A percentile compares a stretch with the other conserved stretches of the same genome.
Conservation (phyloP, 176 grass and related monocot genomes). For the Aechmea fasciata region DNA sequence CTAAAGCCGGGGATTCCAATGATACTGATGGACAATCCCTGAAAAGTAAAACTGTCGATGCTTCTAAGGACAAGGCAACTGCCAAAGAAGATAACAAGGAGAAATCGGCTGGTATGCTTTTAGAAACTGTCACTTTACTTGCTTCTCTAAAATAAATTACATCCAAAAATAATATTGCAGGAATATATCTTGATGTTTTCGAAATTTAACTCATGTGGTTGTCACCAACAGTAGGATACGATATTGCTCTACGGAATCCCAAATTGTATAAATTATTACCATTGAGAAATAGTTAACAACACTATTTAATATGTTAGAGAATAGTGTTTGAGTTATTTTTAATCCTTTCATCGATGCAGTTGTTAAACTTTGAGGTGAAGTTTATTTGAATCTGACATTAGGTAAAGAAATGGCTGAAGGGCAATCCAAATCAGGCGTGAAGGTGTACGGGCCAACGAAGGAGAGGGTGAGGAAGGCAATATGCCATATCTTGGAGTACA, state of each 20-base stretch:
- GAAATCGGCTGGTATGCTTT: constrained; percentile 22
- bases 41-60: constrained; percentile 20
- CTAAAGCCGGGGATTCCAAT: constrained; percentile 3
- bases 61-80: constrained; percentile 9
- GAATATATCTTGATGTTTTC: not conserved
- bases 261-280: too few species aligned
- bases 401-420: constrained; percentile 23
- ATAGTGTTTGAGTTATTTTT: too few species aligned
- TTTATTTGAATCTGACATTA: constrained; percentile 1
- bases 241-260: too few species aligned
- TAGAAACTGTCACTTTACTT: not conserved
- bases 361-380: not conserved
- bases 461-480: constrained; percentile 26
- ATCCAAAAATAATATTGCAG: not conserved
- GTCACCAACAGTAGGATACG: too few species aligned
- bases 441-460: constrained; percentile 15
- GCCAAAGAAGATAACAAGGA: constrained; percentile 19
- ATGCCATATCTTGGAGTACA: constrained; percentile 18
- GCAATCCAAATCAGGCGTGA: constrained; percentile 5
- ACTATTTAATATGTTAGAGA: too few species aligned
- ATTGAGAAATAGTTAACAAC: too few species aligned
- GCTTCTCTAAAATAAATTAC: not conserved
- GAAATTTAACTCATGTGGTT: not conserved
- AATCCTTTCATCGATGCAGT: too few species aligned
- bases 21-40: not conserved